Evolutionary conservation across 495 filamentous ascomycete species (phyloP).

Genomic region (Hypoxylon rickii): DNA sequence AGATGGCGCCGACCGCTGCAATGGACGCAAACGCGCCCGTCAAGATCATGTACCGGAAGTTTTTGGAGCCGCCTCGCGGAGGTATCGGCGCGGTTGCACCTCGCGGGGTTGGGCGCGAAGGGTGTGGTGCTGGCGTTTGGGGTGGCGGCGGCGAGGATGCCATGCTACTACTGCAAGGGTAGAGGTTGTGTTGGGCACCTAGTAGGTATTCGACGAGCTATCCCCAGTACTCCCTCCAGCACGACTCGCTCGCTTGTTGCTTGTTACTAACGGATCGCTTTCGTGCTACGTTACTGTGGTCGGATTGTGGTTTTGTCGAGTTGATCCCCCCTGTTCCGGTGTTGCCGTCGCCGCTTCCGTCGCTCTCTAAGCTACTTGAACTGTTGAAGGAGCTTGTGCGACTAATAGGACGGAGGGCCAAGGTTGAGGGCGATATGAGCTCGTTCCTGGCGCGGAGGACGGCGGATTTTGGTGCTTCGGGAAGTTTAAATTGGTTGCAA

Average conservation of each 20-base stretch:
- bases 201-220: too few relatives aligned
- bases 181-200: too few relatives aligned
- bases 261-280: constrained; percentile 1
- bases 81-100: neutral
- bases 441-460: neutral
- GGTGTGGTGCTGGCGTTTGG: neutral
- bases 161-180: too few relatives aligned
- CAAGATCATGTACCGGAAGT: constrained; percentile 46
- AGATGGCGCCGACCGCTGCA: constrained; percentile 54
- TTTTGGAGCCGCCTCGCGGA: constrained; percentile 25
- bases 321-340: too few relatives aligned
- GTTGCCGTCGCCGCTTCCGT: neutral
- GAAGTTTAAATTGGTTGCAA: neutral
- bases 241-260: constrained; percentile 21
- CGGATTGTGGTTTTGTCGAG: neutral
- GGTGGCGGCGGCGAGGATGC: neutral
- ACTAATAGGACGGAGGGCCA: constrained; percentile 1
- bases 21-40: constrained; percentile 56
- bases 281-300: neutral
- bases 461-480: constrained; percentile 3
- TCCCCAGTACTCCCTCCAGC: constrained; percentile 34
- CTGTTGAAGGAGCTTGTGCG: constrained; percentile 8
- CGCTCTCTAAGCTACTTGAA: neutral
- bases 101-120: neutral
- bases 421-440: neutral